Evolutionary conservation across 2,329 filamentous ascomycete species (phyloP), one percentile per base, ranked within the genome.

Genomic region (Aspergillus novofumigatus): DNA sequence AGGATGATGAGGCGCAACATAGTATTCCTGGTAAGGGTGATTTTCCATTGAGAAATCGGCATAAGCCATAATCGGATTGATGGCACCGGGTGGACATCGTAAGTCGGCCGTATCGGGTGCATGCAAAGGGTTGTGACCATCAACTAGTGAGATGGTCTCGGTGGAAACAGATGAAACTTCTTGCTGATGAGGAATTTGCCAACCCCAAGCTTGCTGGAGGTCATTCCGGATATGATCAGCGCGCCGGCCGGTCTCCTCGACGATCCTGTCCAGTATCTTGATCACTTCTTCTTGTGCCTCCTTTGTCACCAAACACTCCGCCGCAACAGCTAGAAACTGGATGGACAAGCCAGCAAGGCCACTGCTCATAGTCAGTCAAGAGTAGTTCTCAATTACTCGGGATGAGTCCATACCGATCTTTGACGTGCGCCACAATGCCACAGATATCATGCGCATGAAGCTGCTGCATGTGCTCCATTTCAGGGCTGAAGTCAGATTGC

Each of bases 381-480:
- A 14, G 4, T 11, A 7, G 11, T 21, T 3, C 26, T 7, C n/a
- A 7, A n/a, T 3, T 1, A 6, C 14, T 45, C 4, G 4, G 5
- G n/a, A 8, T 11, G 29, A 11, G 9, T 10, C 69, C 76, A 65
- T 69, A 83, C 79, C 85, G 82, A 69, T 96, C 91, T 66, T 92
- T 90, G 52, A 88, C 86, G 69, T 96, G 91, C 2, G 91, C 90
- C 25, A 90, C 86, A 60, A 97, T 95, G 14, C 93, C 93, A 69
- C 92, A 97, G 25, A 96, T 88, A 69, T 92, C 88, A 63, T 89
- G 87, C 0, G 91, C 88, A 69, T 97, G 91, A 59, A 85, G 84
- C 51, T 87, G 80, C 65, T 89, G 86, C 67, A 89, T 81, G 4
- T 82, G 79, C 49, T 83, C 83, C 84, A 93, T 90, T 58, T 91